Base-by-base conservation (phyloP, 106 monocot species). In the Alisma plantagoaquatica region DNA sequence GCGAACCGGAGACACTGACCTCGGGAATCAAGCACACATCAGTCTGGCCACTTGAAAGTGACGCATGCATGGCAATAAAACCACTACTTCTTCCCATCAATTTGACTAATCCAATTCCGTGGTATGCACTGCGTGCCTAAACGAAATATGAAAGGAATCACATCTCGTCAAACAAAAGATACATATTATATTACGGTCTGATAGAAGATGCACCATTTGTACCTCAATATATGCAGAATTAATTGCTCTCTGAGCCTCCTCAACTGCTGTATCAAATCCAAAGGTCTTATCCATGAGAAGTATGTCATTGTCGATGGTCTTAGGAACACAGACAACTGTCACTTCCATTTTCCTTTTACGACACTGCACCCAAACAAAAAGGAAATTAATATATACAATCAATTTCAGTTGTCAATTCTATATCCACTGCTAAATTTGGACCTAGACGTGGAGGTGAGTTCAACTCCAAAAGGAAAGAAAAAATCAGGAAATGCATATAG, bases 221-320 rank as follows among this genome's bases (percentile, higher is more conserved):
- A 78, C 91, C 91, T 91, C 91, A 64, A 91, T 84, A 64, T 91
- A 91, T 60, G 91, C 91, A 77, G 91, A 84, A 53, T 84, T 84
- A 6, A 91, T 91, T 56, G 91, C 84, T 51, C 81, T 59, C 49
- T 91, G 91, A 43, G 91, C 84, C 63, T 84, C 91, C 75, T 91
- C 91, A 48, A 91, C 91, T 19, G 91, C 84, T 29, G 84, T 84
- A 58, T 84, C 84, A 63, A 84, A 84, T 31, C 84, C 84, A 69
- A 84, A 84, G 11, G 91, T 91, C 54, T 91, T 91, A 41, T 91
- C 91, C 81, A 91, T 84, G 25, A 77, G 66, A 29, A 77, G 57
- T 49, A 91, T 91, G 66, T 91, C 91, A 67, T 91, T 91, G 56
- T 91, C 91, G 29, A 91, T 91, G 20, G 91, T 91, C 63, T 91